A percentile compares a stretch with the other conserved stretches of the same genome.
These are phyloP conservation scores for Podaxis carcinomalis DNA, from an alignment of 768 basidiomycete species.

Conservation along the genomic window DNA sequence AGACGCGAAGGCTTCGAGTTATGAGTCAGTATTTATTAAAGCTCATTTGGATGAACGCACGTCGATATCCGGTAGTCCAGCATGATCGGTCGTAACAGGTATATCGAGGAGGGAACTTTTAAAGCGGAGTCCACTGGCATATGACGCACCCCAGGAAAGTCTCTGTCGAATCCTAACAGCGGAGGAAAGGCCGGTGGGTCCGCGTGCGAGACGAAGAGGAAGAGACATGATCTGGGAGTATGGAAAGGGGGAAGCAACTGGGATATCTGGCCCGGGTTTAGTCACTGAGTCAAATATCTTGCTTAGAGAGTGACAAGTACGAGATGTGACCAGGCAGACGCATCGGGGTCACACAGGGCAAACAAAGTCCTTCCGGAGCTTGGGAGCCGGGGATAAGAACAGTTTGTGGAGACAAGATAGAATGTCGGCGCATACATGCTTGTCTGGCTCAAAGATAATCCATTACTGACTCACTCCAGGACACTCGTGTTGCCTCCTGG, in stretches of 20 bases:
- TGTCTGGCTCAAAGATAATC: not conserved
- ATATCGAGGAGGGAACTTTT: slow-evolving; percentile 13
- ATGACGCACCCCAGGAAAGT: slow-evolving; percentile 9
- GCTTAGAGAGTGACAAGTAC: not conserved
- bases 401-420: not conserved
- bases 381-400: not conserved
- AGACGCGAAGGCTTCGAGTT: slow-evolving; percentile 47
- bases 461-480: not conserved
- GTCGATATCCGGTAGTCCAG: slow-evolving; percentile 29
- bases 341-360: slow-evolving; percentile 4
- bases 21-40: not conserved
- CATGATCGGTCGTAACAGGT: slow-evolving; percentile 5
- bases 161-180: not conserved
- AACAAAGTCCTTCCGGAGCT: not conserved
- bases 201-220: slow-evolving; percentile 17
- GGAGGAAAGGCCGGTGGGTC: slow-evolving; percentile 1
- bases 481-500: not conserved
- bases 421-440: not conserved
- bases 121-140: not conserved
- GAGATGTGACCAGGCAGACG: slow-evolving; percentile 1
- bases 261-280: not conserved
- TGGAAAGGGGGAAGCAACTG: not conserved
- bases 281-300: not conserved
- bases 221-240: slow-evolving; percentile 17
- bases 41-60: slow-evolving; percentile 18